Evolutionary conservation across 305 asterid species (phyloP), one percentile per base, ranked within the genome.

Genomic region (Solanum hybrid): DNA sequence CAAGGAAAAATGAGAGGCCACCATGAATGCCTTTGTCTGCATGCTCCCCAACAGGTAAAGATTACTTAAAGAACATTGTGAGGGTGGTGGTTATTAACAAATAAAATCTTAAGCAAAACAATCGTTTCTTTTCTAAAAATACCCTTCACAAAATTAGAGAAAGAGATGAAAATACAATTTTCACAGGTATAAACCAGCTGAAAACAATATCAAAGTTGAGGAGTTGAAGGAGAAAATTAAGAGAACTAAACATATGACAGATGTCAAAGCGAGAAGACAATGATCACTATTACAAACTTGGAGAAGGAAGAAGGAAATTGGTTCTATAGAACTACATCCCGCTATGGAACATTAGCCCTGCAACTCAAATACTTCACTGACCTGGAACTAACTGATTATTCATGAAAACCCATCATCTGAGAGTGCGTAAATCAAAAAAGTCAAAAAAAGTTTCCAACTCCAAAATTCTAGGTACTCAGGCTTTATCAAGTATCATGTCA

Each of bases 1-100:
- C 90, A 96, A 97, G 98, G 94, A 94, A 80, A 84, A 84, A 51
- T 51, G 42, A 84, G 42, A 84, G 31, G 42, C 75, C 42, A 84
- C 38, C 38, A 51, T 42, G 86, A 81, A 84, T 17, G 38, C 11
- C 27, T 46, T 82, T 29, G 85, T n/a, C 85, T n/a, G 27, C 40
- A 35, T 46, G 6, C 72, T 82, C 29, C 73, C 73, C 27, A 29
- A 82, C 87, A 82, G 40, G 87, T 10, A 27, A 42, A 20, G 87
- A 10, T 46, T 46, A 82, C 72, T 82, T 29, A 82, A 29, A 82
- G 17, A 81, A 46, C 40, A 27, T 82, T 3, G 3, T 46, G 87
- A 82, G 9, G 34, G 3, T 42, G 73, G 73, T 82, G 87, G 64
- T 51, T 51, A 5, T 26, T 27, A 42, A 80, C 86, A 80, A 80